phyloP scores from a whole-genome alignment of 1,284 basidiomycete genomes.

The Meripilus lineatus region DNA sequence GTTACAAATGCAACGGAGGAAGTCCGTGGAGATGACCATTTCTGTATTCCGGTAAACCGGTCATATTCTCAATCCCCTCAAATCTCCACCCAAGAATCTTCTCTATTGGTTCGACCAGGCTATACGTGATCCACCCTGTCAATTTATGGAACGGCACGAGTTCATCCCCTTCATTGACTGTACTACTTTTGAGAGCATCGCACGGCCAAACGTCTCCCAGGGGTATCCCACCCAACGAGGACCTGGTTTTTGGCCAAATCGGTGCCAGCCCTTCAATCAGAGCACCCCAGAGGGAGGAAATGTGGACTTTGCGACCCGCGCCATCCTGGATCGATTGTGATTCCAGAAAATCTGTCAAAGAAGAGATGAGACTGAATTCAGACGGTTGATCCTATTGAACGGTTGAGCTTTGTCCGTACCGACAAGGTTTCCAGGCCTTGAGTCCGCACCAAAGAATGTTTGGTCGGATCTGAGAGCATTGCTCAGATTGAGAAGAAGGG shows the following conservation, averaged over 20 bases:
- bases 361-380: background rate
- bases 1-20: slow-evolving; percentile 2
- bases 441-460: slow-evolving; percentile 65
- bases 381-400: background rate
- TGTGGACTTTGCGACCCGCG: slow-evolving; percentile 43
- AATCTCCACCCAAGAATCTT: slow-evolving; percentile 74
- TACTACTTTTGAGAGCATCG: slow-evolving; percentile 40
- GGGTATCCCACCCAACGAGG: slow-evolving; percentile 55
- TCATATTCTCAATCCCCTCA: slow-evolving; percentile 72
- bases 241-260: slow-evolving; percentile 87
- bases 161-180: slow-evolving; percentile 49
- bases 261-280: slow-evolving; percentile 80
- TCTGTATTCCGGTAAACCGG: slow-evolving; percentile 85
- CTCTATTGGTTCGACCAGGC: slow-evolving; percentile 80
- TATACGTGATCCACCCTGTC: slow-evolving; percentile 90
- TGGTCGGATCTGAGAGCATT: slow-evolving; percentile 61
- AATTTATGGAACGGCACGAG: slow-evolving; percentile 95
- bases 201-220: slow-evolving; percentile 94
- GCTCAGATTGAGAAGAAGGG: slow-evolving; percentile 70
- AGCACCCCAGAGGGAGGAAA: slow-evolving; percentile 75
- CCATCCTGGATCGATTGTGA: slow-evolving; percentile 41
- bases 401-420: slow-evolving; percentile 44
- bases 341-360: slow-evolving; percentile 63
- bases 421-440: slow-evolving; percentile 79
- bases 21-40: slow-evolving; percentile 51